Base-by-base conservation (phyloP, 345 rosid species). In the Eucalyptus globulus region DNA sequence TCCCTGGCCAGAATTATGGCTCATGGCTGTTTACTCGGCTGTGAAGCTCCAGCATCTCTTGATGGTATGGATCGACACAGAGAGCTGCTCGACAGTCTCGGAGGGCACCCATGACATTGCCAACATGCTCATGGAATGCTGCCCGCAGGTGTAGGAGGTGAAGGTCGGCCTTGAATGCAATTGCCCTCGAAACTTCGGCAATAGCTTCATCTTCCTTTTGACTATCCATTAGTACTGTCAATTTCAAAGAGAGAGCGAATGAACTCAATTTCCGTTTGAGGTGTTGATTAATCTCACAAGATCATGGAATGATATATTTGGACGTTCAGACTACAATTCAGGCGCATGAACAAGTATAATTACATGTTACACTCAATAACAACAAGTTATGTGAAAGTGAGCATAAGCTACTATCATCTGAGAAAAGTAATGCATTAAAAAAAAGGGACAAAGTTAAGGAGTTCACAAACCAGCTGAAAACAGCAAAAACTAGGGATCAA, bases 71-170 rank as follows among this genome's bases (percentile, higher is more conserved):
- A 80, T 98, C 99, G 1, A 98, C 96, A 13, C 97, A 97, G 45
- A 98, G 98, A 72, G 99, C 99, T 2, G 99, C 99, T 49, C 99
- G 97, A 89, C 99, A 98, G 90, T 98, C 99, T 49, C 98, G 89
- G 17, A 95, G 92, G 4, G 97, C 99, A 22, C 93, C 95, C 49
- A 90, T 29, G 2, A 93, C 98, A 88, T 97, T 97, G 6, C 98
- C 96, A 1, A 92, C 90, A 49, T 97, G 98, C 94, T 98, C 99
- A 5, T 97, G 96, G 92, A 98, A 98, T 43, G 99, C 99, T 2
- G 99, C 99, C 44, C 99, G 92, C 89, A 98, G 90, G 90, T 98
- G 99, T 9, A 97, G 98, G 67, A 98, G 98, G 91, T 98, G 98
- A 88, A 97, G 95, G 89, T 98, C 99, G 1, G 98, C 98, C 94